phyloP scores from a whole-genome alignment of 2,329 filamentous ascomycete genomes.

The Furcasterigmium furcatum region DNA sequence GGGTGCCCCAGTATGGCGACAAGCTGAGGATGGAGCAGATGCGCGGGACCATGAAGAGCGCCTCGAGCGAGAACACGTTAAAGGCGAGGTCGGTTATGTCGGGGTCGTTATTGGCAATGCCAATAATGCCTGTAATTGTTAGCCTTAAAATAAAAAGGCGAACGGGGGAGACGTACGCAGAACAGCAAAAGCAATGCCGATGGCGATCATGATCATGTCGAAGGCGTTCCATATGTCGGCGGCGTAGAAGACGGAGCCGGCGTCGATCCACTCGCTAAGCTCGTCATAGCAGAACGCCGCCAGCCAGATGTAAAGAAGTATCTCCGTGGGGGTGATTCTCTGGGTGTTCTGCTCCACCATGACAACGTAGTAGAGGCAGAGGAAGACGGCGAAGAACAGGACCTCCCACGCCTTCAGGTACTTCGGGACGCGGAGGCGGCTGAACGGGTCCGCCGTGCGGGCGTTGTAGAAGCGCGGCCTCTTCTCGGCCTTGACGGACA shows the following conservation, averaged over 20 bases:
- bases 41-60: conserved; percentile 83
- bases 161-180: conserved; percentile 54
- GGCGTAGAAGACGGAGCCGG: conserved; percentile 81
- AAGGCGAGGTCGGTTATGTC: conserved; percentile 76
- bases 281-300: conserved; percentile 86
- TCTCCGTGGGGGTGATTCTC: conserved; percentile 65
- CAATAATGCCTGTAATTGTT: conserved; percentile 54
- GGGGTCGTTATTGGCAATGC: conserved; percentile 56
- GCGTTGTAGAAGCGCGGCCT: conserved; percentile 73
- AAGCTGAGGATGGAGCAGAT: conserved; percentile 85
- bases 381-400: conserved; percentile 72
- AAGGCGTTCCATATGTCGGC: conserved; percentile 80
- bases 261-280: conserved; percentile 79
- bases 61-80: conserved; percentile 85
- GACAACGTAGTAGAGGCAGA: conserved; percentile 83
- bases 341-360: conserved; percentile 68
- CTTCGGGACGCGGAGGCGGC: conserved; percentile 71
- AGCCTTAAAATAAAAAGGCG: neutral
- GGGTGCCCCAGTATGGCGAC: conserved; percentile 84
- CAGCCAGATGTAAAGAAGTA: conserved; percentile 80
- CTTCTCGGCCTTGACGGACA: conserved; percentile 72
- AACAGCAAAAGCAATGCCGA: conserved; percentile 67
- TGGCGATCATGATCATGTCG: conserved; percentile 70
- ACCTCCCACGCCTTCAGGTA: conserved; percentile 86
- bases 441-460: conserved; percentile 67